Evolutionary conservation across 345 rosid genomes (phyloP).

Genomic region (Arabidopsis thaliana): DNA sequence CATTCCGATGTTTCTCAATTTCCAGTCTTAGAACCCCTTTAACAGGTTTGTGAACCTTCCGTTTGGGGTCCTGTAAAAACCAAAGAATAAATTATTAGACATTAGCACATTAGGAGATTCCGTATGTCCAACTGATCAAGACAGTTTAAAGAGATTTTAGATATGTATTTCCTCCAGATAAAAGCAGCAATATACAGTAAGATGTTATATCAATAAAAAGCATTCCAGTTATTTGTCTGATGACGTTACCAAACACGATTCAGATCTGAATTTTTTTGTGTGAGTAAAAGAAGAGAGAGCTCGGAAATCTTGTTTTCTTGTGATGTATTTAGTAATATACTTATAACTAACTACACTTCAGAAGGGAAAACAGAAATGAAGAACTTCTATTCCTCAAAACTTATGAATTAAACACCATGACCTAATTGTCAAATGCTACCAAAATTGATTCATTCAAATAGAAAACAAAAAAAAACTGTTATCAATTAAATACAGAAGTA

Average conservation of each 20-base stretch:
- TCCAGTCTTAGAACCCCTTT: conserved; percentile 86
- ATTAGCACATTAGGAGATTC: conserved; percentile 4
- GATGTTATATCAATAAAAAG: conserved; percentile 14
- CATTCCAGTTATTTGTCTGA: conserved; percentile 13
- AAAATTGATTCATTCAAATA: conserved; percentile 1
- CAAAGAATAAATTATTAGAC: conserved; percentile 25
- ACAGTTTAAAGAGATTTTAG: background rate
- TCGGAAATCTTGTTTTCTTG: conserved; percentile 3
- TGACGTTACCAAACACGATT: background rate
- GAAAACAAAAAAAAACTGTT: background rate
- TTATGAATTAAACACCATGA: conserved; percentile 15
- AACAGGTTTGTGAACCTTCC: conserved; percentile 94
- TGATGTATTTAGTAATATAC: conserved; percentile 7
- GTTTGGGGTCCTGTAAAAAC: conserved; percentile 78
- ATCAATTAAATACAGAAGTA: background rate
- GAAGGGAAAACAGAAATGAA: background rate
- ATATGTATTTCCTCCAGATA: conserved; percentile 30
- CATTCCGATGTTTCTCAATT: conserved; percentile 90
- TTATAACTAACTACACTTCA: conserved; percentile 23
- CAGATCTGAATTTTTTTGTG: background rate
- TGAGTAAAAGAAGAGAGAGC: background rate
- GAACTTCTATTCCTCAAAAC: conserved; percentile 11
- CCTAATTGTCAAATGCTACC: conserved; percentile 19
- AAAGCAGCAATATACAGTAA: conserved; percentile 11
- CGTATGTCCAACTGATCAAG: conserved; percentile 11